These are phyloP conservation scores for Rachicladosporium sp. DNA, from an alignment of 2,329 filamentous ascomycete genomes.

Conservation along the genomic window DNA sequence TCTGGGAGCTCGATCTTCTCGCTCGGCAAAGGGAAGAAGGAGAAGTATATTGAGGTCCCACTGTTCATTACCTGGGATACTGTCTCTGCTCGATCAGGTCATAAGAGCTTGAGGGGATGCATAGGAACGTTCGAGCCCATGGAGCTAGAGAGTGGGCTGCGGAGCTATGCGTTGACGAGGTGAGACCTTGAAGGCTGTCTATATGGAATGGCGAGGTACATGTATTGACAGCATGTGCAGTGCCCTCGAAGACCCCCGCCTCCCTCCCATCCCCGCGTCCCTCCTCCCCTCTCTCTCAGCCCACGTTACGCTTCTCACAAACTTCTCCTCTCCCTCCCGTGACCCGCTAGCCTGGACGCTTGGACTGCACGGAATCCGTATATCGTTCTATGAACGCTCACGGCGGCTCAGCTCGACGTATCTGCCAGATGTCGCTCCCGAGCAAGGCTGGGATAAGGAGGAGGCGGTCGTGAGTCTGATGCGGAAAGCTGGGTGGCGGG, in stretches of 20 bases:
- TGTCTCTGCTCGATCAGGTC: conserved; percentile 41
- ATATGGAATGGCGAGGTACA: too few relatives aligned
- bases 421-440: conserved; percentile 76
- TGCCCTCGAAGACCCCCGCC: conserved; percentile 52
- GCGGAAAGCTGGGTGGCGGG: conserved; percentile 87
- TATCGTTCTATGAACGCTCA: conserved; percentile 65
- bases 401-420: conserved; percentile 76
- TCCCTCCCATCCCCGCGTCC: conserved; percentile 51
- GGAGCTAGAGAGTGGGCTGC: conserved; percentile 59
- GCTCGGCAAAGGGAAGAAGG: too few relatives aligned
- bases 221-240: conserved; percentile 22
- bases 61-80: conserved; percentile 96
- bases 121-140: conserved; percentile 87
- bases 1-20: conserved; percentile 5
- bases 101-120: conserved; percentile 71
- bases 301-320: conserved; percentile 56
- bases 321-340: conserved; percentile 45
- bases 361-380: conserved; percentile 74
- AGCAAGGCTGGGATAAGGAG: conserved; percentile 96
- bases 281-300: conserved; percentile 61
- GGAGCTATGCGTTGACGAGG: conserved; percentile 73
- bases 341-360: conserved; percentile 75
- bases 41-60: conserved; percentile 38
- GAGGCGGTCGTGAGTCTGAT: conserved; percentile 82
- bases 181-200: conserved; percentile 26